phyloP scores from a whole-genome alignment of 495 filamentous ascomycete genomes.

The Talaromyces ruber region DNA sequence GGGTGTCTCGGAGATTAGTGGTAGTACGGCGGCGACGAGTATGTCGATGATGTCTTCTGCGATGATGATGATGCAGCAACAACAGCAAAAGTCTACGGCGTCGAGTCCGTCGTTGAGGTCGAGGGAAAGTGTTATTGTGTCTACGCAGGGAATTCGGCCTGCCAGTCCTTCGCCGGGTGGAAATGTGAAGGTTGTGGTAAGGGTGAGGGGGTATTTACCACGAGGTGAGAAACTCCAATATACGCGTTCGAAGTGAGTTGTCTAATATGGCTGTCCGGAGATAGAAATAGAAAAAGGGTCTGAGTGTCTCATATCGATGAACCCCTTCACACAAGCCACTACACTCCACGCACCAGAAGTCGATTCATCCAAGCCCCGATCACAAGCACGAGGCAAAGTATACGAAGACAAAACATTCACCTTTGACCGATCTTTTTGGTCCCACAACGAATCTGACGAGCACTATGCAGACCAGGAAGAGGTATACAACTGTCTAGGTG shows the following conservation, averaged over 20 bases:
- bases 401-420: constrained; percentile 85
- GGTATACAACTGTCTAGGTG: constrained; percentile 88
- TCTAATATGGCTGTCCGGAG: background rate
- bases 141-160: constrained; percentile 18
- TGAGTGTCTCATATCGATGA: constrained; percentile 83
- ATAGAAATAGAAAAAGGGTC: constrained; percentile 73
- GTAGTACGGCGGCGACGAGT: constrained; percentile 37
- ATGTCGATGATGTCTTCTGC: constrained; percentile 55
- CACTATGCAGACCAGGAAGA: constrained; percentile 84
- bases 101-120: constrained; percentile 63
- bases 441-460: constrained; percentile 63
- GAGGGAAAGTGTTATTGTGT: constrained; percentile 52
- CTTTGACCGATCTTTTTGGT: constrained; percentile 98
- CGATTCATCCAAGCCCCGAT: constrained; percentile 58
- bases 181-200: constrained; percentile 91
- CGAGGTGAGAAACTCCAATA: constrained; percentile 53
- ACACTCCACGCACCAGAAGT: constrained; percentile 51
- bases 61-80: constrained; percentile 22
- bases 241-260: background rate
- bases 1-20: constrained; percentile 43
- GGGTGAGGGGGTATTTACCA: constrained; percentile 80
- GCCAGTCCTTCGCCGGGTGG: constrained; percentile 47
- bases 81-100: constrained; percentile 25
- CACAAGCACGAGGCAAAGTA: constrained; percentile 60
- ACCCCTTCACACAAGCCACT: constrained; percentile 74